Conservation (phyloP, 2,329 filamentous ascomycete species). For the Calycina herbarum region DNA sequence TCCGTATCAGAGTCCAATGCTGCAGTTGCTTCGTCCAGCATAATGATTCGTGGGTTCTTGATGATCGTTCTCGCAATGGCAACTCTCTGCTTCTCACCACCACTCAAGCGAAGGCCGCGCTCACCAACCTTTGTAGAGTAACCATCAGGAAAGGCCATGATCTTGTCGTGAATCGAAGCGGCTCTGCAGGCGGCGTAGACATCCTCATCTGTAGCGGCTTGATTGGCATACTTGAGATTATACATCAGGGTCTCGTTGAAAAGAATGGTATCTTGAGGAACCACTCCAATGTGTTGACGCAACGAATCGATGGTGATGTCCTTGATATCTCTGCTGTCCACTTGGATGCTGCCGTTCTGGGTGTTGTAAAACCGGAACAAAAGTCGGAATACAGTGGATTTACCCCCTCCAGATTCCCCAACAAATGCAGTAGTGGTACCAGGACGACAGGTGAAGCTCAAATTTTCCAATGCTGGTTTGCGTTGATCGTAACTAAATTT, state of each 20-base stretch:
- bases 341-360: slow-evolving; percentile 72
- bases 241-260: slow-evolving; percentile 97
- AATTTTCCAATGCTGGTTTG: slow-evolving; percentile 78
- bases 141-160: slow-evolving; percentile 81
- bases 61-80: slow-evolving; percentile 91
- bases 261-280: slow-evolving; percentile 92
- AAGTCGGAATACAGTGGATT: slow-evolving; percentile 93
- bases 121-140: slow-evolving; percentile 92
- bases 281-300: slow-evolving; percentile 86
- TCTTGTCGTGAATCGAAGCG: slow-evolving; percentile 90
- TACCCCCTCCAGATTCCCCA: slow-evolving; percentile 93
- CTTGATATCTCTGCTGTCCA: slow-evolving; percentile 83
- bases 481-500: slow-evolving; percentile 87
- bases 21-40: slow-evolving; percentile 90
- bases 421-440: slow-evolving; percentile 96
- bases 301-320: slow-evolving; percentile 93
- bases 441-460: slow-evolving; percentile 82
- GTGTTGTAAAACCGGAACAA: slow-evolving; percentile 97
- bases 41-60: slow-evolving; percentile 88
- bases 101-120: slow-evolving; percentile 80
- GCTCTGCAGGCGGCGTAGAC: slow-evolving; percentile 80
- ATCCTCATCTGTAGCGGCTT: slow-evolving; percentile 75
- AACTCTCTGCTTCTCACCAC: slow-evolving; percentile 90
- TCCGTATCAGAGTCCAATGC: slow-evolving; percentile 90
- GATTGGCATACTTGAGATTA: slow-evolving; percentile 88